phyloP scores from a whole-genome alignment of 2,329 filamentous ascomycete species.

The Dactylellina leptospora region DNA sequence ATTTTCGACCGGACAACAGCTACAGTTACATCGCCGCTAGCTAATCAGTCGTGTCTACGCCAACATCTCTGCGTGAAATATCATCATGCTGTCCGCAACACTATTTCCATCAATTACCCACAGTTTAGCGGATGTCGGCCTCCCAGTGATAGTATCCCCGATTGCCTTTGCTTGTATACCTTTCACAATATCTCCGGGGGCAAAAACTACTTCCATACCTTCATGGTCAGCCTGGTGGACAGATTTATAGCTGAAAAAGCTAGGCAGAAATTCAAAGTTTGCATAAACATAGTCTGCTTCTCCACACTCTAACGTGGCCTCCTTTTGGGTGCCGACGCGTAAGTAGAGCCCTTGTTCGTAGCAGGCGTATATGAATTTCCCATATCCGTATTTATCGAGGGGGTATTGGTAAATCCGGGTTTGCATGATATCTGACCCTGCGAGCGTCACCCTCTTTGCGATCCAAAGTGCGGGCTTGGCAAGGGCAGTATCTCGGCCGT shows the following conservation, averaged over 20 bases:
- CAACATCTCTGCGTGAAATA: constrained; percentile 18
- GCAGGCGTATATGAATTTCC: constrained; percentile 19
- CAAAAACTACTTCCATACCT: constrained; percentile 16
- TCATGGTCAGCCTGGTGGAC: constrained; percentile 5
- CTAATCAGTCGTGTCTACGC: too few relatives aligned
- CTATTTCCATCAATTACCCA: constrained; percentile 1
- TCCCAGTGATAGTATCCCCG: not conserved
- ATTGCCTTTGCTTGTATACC: not conserved
- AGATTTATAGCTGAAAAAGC: constrained; percentile 2
- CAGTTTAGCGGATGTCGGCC: not conserved
- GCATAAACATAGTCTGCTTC: constrained; percentile 11
- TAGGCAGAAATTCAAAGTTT: constrained; percentile 22
- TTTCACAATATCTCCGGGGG: not conserved
- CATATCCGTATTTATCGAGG: not conserved
- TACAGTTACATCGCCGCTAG: too few relatives aligned
- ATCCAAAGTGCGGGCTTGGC: constrained; percentile 3
- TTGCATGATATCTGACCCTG: constrained; percentile 2
- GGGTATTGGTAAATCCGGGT: constrained; percentile 6
- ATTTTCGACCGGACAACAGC: too few relatives aligned
- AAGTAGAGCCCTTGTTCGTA: not conserved
- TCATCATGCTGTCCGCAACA: constrained; percentile 21
- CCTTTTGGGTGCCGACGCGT: constrained; percentile 7
- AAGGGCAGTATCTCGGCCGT: not conserved
- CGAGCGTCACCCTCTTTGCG: not conserved
- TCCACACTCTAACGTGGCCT: constrained; percentile 10